Evolutionary conservation across 2,329 filamentous ascomycete species (phyloP).

Genomic region (Davidsoniella neocaledoniae): DNA sequence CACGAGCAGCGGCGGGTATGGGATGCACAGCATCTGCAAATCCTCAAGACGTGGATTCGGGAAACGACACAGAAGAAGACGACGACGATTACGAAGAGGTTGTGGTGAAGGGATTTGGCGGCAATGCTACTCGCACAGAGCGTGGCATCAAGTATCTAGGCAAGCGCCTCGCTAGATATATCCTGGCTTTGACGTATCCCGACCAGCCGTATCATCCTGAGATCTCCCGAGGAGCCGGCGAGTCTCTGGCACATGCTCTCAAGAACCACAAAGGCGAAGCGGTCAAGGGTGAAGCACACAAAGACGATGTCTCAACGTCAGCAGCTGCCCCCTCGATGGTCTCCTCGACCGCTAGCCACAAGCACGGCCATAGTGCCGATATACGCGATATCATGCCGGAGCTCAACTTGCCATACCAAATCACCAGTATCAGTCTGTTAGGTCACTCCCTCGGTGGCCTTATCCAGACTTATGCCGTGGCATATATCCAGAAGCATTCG

Average conservation of each 20-base stretch:
- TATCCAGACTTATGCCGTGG: conserved; percentile 84
- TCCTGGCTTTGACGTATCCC: conserved; percentile 79
- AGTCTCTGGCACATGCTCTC: conserved; percentile 25
- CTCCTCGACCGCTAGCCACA: background rate
- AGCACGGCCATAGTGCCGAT: background rate
- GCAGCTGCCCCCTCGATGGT: background rate
- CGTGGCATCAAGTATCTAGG: conserved; percentile 93
- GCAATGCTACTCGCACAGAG: conserved; percentile 82
- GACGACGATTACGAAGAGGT: conserved; percentile 67
- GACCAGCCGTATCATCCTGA: conserved; percentile 74
- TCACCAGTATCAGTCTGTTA: conserved; percentile 90
- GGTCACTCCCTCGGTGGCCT: conserved; percentile 82
- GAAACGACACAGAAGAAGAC: conserved; percentile 22
- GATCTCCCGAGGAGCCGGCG: conserved; percentile 29
- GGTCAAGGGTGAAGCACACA: background rate
- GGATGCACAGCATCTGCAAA: background rate
- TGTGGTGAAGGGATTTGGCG: conserved; percentile 75
- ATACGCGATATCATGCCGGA: conserved; percentile 19
- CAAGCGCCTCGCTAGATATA: conserved; percentile 81
- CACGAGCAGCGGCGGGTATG: background rate
- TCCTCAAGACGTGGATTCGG: conserved; percentile 7
- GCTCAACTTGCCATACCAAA: conserved; percentile 44
- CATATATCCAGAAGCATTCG: conserved; percentile 92
- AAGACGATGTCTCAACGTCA: background rate
- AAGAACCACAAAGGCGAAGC: conserved; percentile 19